Evolutionary conservation across 2,329 filamentous ascomycete genomes (phyloP).

Genomic region (Talaromyces sp.): DNA sequence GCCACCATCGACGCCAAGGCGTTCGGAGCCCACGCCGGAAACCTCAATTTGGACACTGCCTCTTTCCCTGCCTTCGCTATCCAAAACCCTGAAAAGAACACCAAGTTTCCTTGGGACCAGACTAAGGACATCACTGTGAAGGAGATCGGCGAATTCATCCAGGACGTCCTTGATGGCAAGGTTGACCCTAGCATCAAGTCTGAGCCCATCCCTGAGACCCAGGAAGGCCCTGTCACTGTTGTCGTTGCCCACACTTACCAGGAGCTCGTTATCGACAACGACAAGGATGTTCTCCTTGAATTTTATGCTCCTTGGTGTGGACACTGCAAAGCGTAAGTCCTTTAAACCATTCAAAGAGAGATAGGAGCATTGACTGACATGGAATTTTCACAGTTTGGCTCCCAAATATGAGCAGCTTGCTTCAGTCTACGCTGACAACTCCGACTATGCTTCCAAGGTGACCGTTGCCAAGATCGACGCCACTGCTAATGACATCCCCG

Average conservation of each 20-base stretch:
- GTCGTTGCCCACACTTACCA: conserved; percentile 94
- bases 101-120: conserved; percentile 93
- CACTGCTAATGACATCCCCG: conserved; percentile 91
- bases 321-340: conserved; percentile 62
- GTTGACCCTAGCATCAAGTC: conserved; percentile 97
- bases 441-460: conserved; percentile 56
- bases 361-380: conserved; percentile 1
- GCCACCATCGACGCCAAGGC: conserved; percentile 93
- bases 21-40: conserved; percentile 90
- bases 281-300: conserved; percentile 95
- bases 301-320: conserved; percentile 91
- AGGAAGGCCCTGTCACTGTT: conserved; percentile 82
- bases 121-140: conserved; percentile 71
- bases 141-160: conserved; percentile 75
- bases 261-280: conserved; percentile 82
- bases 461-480: conserved; percentile 88
- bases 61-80: conserved; percentile 98
- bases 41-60: conserved; percentile 94
- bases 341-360: neutral
- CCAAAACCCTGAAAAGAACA: conserved; percentile 91
- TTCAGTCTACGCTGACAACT: conserved; percentile 51
- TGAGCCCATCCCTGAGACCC: conserved; percentile 88
- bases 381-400: conserved; percentile 47
- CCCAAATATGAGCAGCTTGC: conserved; percentile 67
- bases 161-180: conserved; percentile 82